Evolutionary conservation across 2,329 filamentous ascomycete genomes (phyloP), one percentile per base, ranked within the genome.

Genomic region (Grosmannia clavigera): DNA sequence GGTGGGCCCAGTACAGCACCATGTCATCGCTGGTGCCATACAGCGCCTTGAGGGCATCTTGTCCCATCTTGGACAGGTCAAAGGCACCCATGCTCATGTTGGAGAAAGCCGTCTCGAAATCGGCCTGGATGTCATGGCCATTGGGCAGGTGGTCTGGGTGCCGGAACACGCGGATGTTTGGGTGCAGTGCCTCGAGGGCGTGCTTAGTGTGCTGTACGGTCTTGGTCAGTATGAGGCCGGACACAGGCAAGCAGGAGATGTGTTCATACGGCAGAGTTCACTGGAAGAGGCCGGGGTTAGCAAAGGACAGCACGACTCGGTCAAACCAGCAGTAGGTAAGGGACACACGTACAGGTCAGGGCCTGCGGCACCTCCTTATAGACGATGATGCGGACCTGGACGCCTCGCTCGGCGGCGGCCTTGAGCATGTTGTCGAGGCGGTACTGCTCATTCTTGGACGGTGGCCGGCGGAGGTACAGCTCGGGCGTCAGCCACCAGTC

Each of bases 401-500:
- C 91, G 51, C 91, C 92, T 52, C 91, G 83, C 72, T 92, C 81
- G 31, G 92, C 90, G 10, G 90, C 91, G 59, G 85, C 85, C 67
- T 87, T 81, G 55, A 96, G 81, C 84, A 95, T 85, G 57, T 84
- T 82, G 72, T 96, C 91, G 48, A 96, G 76, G 6, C 91, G 85
- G 70, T 95, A 96, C 66, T 87, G 78, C 70, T 95, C 86, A 72
- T 95, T 91, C 69, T 82, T 81, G 25, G 88, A 83, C 10, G 90
- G 90, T 2, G 92, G 91, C 29, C 91, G 82, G 65, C 91, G 83
- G 40, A 96, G 80, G 69, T 94, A 96, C 33, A 96, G 76, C 73
- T 96, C 92, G 1, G 92, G 90, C 60, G 86, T 91, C 64, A 95
- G 73, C 90, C 91, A 95, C 90, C 87, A 94, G 69, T 92, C 89